A percentile compares a stretch with the other conserved stretches of the same genome.
These are phyloP conservation scores for Phoma sp. DNA, from an alignment of 2,329 filamentous ascomycete genomes.

Conservation along the genomic window DNA sequence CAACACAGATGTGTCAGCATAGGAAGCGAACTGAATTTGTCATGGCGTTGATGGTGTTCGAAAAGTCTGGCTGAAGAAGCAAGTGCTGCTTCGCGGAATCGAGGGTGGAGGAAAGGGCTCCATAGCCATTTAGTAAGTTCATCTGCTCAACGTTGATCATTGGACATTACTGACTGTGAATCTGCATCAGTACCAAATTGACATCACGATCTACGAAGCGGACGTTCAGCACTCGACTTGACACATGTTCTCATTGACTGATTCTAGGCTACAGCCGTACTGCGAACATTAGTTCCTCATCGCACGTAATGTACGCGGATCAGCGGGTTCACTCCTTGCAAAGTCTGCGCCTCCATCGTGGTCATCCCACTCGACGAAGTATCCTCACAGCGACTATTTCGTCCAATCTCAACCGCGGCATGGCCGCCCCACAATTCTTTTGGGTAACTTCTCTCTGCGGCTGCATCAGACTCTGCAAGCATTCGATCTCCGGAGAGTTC, in stretches of 20 bases:
- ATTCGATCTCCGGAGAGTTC: conserved; percentile 26
- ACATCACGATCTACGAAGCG: conserved; percentile 7
- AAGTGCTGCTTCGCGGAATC: conserved; percentile 27
- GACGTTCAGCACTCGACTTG: neutral
- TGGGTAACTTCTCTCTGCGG: conserved; percentile 11
- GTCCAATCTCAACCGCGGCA: conserved; percentile 30
- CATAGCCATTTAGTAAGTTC: conserved; percentile 39
- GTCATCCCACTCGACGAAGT: neutral
- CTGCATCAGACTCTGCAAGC: conserved; percentile 20
- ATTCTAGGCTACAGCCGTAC: neutral
- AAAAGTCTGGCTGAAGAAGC: conserved; percentile 6
- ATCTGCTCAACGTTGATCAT: neutral
- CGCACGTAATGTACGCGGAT: conserved; percentile 4
- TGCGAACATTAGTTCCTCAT: neutral
- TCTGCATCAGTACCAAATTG: conserved; percentile 18
- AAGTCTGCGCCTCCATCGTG: neutral
- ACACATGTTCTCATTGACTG: neutral
- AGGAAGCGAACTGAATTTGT: neutral
- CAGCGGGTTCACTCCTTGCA: conserved; percentile 1
- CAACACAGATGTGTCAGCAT: neutral
- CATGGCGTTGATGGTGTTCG: conserved; percentile 8
- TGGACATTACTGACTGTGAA: neutral
- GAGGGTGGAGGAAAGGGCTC: conserved; percentile 47
- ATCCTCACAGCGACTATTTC: conserved; percentile 26
- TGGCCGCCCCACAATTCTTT: conserved; percentile 27